These are phyloP conservation scores for Blastobotrys peoriensis DNA, from an alignment of 805 yeast species.

Conservation along the genomic window DNA sequence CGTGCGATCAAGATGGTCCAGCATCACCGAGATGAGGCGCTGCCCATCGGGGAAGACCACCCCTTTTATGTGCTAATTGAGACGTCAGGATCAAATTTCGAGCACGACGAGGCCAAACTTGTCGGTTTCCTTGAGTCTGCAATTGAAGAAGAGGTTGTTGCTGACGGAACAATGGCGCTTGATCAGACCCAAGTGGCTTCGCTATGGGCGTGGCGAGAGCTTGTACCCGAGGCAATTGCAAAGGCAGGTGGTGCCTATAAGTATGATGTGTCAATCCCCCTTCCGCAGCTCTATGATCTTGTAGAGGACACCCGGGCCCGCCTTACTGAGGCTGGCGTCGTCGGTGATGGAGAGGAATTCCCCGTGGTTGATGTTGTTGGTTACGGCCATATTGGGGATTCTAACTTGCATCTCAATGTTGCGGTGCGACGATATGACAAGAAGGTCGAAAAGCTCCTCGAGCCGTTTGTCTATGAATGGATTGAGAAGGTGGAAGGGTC, in stretches of 20 bases:
- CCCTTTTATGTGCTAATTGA: slow-evolving; percentile 91
- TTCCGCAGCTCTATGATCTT: slow-evolving; percentile 70
- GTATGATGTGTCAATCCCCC: slow-evolving; percentile 91
- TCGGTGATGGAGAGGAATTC: slow-evolving; percentile 53
- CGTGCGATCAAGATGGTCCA: slow-evolving; percentile 42
- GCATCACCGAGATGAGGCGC: slow-evolving; percentile 47
- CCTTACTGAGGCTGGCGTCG: slow-evolving; percentile 49
- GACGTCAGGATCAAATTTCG: slow-evolving; percentile 91
- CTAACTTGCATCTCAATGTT: slow-evolving; percentile 90
- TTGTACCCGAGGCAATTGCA: slow-evolving; percentile 82
- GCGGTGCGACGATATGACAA: slow-evolving; percentile 79
- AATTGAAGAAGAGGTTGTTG: slow-evolving; percentile 77
- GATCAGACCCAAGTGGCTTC: slow-evolving; percentile 80
- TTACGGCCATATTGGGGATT: slow-evolving; percentile 98
- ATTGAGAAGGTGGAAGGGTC: slow-evolving; percentile 63
- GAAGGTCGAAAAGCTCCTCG: slow-evolving; percentile 71
- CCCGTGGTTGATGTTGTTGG: slow-evolving; percentile 91
- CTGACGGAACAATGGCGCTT: slow-evolving; percentile 95
- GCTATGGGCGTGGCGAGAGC: slow-evolving; percentile 95
- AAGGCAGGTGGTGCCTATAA: slow-evolving; percentile 92
- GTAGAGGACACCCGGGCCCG: slow-evolving; percentile 71
- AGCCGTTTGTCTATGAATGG: slow-evolving; percentile 95
- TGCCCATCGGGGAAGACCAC: slow-evolving; percentile 77
- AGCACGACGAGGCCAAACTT: slow-evolving; percentile 87
- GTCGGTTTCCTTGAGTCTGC: slow-evolving; percentile 76